These are phyloP conservation scores for Fusarium sp. DNA, from an alignment of 2,329 filamentous ascomycete genomes.

Conservation along the genomic window DNA sequence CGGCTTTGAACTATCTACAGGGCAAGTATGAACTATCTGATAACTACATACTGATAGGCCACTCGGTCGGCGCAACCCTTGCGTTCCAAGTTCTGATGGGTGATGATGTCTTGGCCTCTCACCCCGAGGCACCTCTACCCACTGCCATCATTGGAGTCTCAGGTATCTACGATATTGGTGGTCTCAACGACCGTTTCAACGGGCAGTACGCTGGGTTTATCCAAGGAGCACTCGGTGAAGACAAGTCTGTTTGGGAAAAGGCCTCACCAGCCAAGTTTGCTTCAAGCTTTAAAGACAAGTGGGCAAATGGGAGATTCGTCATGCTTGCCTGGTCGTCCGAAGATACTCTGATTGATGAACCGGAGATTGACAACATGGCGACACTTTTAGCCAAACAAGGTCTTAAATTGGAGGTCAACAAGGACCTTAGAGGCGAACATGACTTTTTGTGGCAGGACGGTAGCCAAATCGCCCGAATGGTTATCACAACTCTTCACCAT, in stretches of 20 bases:
- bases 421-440: slow-evolving; percentile 69
- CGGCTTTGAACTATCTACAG: slow-evolving; percentile 64
- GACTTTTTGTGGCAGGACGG: slow-evolving; percentile 75
- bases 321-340: slow-evolving; percentile 62
- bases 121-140: slow-evolving; percentile 56
- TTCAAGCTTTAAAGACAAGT: slow-evolving; percentile 58
- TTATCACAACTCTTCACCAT: slow-evolving; percentile 52
- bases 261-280: slow-evolving; percentile 66
- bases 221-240: slow-evolving; percentile 70
- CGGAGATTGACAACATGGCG: slow-evolving; percentile 71
- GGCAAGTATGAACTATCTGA: slow-evolving; percentile 60
- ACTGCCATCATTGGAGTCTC: slow-evolving; percentile 70
- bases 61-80: slow-evolving; percentile 74
- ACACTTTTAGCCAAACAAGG: slow-evolving; percentile 58
- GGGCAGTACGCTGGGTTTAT: slow-evolving; percentile 70
- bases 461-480: slow-evolving; percentile 64
- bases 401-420: slow-evolving; percentile 51
- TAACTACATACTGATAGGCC: slow-evolving; percentile 70
- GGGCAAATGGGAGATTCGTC: slow-evolving; percentile 52
- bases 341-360: slow-evolving; percentile 66
- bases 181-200: slow-evolving; percentile 62
- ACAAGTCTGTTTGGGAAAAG: slow-evolving; percentile 63
- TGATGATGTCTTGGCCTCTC: slow-evolving; percentile 48
- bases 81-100: slow-evolving; percentile 71
- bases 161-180: slow-evolving; percentile 75